A percentile compares a stretch with the other conserved stretches of the same genome.
These are phyloP conservation scores for Rhododendron williamsianum DNA, from an alignment of 148 eudicot genomes.

Conservation along the genomic window DNA sequence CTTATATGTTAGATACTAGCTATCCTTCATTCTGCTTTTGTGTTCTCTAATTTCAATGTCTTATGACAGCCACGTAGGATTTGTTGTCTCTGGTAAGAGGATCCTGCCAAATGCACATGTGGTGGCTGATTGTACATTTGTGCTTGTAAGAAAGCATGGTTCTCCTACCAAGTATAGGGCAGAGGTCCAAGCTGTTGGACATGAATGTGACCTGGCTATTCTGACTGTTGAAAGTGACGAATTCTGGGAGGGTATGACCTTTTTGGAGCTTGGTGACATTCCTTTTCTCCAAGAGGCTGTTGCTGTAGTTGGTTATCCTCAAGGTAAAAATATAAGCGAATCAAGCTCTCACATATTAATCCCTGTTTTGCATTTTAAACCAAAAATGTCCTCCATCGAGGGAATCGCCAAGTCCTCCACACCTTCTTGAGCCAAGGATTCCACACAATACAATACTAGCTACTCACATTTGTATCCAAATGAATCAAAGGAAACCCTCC, in stretches of 20 bases:
- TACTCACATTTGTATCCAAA: background rate
- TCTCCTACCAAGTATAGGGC: conserved; percentile 90
- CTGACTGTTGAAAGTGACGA: no score
- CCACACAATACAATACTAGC: no score
- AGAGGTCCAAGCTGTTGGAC: conserved; percentile 87
- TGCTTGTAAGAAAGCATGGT: conserved; percentile 92
- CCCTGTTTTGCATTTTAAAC: background rate
- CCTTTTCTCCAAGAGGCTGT: conserved; percentile 95
- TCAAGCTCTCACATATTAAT: background rate
- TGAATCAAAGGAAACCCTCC: background rate
- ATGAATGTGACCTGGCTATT: conserved; percentile 97
- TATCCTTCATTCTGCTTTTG: background rate
- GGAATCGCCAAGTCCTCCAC: background rate
- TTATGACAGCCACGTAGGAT: conserved; percentile 42
- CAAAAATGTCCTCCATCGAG: background rate
- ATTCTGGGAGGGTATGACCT: conserved; percentile 88
- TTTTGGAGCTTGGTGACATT: conserved; percentile 78
- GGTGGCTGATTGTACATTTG: conserved; percentile 90
- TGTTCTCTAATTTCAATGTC: background rate
- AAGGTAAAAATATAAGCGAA: conserved; percentile 43
- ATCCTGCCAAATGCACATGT: conserved; percentile 95
- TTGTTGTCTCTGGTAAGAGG: conserved; percentile 77
- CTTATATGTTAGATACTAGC: background rate
- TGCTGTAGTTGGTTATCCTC: conserved; percentile 95
- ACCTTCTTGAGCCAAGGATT: background rate